Evolutionary conservation across 2,329 filamentous ascomycete species (phyloP), one percentile per base, ranked within the genome.

Genomic region (Byssoonygena ceratinophila): DNA sequence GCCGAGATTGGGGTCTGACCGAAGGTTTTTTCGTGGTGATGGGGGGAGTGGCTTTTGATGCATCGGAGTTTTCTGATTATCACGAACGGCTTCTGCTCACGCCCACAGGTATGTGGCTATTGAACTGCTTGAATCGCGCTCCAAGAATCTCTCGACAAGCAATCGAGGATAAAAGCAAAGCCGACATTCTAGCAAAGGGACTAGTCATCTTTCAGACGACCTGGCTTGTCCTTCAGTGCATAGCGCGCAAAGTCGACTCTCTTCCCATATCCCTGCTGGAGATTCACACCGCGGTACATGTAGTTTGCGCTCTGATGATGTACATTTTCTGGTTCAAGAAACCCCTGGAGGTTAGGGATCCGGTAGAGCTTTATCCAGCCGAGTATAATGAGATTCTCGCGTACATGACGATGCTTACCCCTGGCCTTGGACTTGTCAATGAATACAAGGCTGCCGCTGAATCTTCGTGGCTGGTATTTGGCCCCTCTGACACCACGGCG

Each of bases 81-180:
- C 39, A 41, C 16, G 25, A 41, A 23, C 39, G 39, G 6, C 39
- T 41, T 41, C 20, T 41, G 7, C 18, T 41, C 9, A 41, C 39
- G 22, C 39, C 39, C 8, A 12, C 20, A 41, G 39, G 39, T 8
- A 41, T 41, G 39, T 25, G 39, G 39, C 11, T 41, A 23, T 18
- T 41, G 39, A 23, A 23, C 12, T 23, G 18, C 20, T 12, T 41
- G 22, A n/a, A n/a, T 4, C 22, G 18, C 7, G 11, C 39, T 2
- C 44, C 31, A 8, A 14, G 8, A 18, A 46, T 46, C 44, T 31
- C 27, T 3, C 31, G 27, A 7, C 18, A 32, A 20, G 44, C 25
- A 11, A 34, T 46, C 11, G 27, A 46, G n/a, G 44, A 46, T 18
- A 46, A 46, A 46, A 46, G 44, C 18, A 46, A 46, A 12, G 44